Base-by-base conservation (phyloP, 495 filamentous ascomycete species). In the Aspergillus heteromorphus region DNA sequence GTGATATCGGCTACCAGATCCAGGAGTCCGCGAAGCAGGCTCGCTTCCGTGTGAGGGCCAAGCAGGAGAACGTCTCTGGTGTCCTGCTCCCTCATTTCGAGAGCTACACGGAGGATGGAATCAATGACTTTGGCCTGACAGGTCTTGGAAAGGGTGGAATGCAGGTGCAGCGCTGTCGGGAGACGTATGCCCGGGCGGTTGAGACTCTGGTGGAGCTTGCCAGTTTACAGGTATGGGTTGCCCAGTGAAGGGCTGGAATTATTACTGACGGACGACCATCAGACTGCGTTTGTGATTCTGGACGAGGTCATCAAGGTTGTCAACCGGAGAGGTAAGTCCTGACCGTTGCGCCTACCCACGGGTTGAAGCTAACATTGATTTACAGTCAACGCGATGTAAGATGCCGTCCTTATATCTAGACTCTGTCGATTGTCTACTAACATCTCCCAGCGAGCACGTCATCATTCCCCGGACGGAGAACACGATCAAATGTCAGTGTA, bases 271-370 rank as follows among this genome's bases (percentile, higher is more conserved):
- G n/a, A n/a, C 10, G 10, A 13, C 17, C 21, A 52, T 9, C 63
- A 91, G 84, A 99, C 93, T 60, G 95, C 93, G 6, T 99, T 99
- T 65, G 88, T 99, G 36, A 97, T 96, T 57, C 69, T 99, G 56
- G 93, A 99, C 67, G 95, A 97, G 65, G 95, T 99, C 51, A 99
- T 99, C 72, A 99, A 99, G 78, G 89, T 97, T 21, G 93, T 99
- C 29, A 99, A 97, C 70, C 84, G 93, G 57, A 87, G 93, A 89
- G 87, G 85, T 86, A 73, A 69, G 80, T 64, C 23, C 20, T 36
- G 3, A 4, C 13, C 34, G 34, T 10, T 14, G 43, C 17, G 25
- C n/a, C 10, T 41, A 13, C 20, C 21, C 17, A n/a, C 27, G 47
- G 5, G 41, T 9, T 18, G 45, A 5, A 38, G 43, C 61, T 70